A percentile compares a stretch with the other conserved stretches of the same genome.
phyloP scores from a whole-genome alignment of 2,329 filamentous ascomycete species.

The Fusarium chaquense region DNA sequence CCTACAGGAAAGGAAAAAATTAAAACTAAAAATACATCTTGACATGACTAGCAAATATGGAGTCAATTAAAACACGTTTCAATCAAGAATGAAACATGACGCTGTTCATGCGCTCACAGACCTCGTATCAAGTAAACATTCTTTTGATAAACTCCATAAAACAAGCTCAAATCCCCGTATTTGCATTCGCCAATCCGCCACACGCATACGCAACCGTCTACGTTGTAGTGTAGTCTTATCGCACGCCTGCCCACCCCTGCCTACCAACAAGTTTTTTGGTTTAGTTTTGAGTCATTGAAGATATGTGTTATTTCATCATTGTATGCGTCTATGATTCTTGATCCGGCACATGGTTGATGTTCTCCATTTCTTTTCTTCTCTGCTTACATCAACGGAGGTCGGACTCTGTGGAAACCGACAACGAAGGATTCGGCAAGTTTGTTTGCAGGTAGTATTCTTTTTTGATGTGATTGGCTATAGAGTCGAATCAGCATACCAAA shows the following conservation, averaged over 20 bases:
- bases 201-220: constrained; percentile 36
- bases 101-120: constrained; percentile 18
- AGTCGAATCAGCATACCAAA: constrained; percentile 34
- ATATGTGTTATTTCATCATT: constrained; percentile 11
- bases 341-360: not conserved
- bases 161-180: constrained; percentile 33
- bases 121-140: constrained; percentile 39
- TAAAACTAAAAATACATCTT: constrained; percentile 24
- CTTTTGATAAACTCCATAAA: constrained; percentile 20
- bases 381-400: constrained; percentile 14
- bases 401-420: constrained; percentile 1
- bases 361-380: constrained; percentile 1
- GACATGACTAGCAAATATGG: not conserved
- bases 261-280: constrained; percentile 19
- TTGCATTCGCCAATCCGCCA: constrained; percentile 26
- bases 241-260: not conserved
- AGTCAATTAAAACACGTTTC: constrained; percentile 31
- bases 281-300: constrained; percentile 12
- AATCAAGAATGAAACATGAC: constrained; percentile 35
- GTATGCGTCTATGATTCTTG: not conserved
- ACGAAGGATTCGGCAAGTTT: constrained; percentile 11
- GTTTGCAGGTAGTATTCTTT: constrained; percentile 9
- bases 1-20: not conserved
- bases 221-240: constrained; percentile 9
- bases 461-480: constrained; percentile 9